Evolutionary conservation across 2,329 filamentous ascomycete genomes (phyloP), one percentile per base, ranked within the genome.

Genomic region (Botrytis elliptica): DNA sequence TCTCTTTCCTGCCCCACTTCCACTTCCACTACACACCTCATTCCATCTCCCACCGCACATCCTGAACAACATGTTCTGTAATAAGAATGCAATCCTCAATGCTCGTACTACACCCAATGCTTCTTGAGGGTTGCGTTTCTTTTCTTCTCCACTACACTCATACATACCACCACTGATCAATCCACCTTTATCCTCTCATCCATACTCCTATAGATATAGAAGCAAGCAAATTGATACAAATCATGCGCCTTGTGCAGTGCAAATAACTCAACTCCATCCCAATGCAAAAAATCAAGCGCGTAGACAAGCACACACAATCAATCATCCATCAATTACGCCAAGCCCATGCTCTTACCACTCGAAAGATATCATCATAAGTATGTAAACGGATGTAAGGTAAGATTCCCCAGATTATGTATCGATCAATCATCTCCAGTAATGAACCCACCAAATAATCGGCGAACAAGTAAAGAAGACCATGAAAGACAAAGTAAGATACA

Each of bases 301-400:
- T 6, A 16, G 38, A n/a, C 25, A 42, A 18, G 38, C 38, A 63
- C 60, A 25, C 22, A n/a, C 36, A 68, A 40, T 65, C n/a, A 52
- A 55, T 29, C 65, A 68, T 55, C 65, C 65, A 29, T 55, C 46
- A 42, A 55, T 68, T 68, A 68, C 65, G 65, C 65, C 65, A 68
- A 42, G 33, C 20, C 65, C 65, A 68, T 68, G 46, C 46, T 68
- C 65, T 55, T 55, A 55, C 49, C 65, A 68, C 33, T 68, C 16
- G 5, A 22, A 55, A n/a, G n/a, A 49, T 38, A 33, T 38, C 49
- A 68, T 40, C 65, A 68, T 29, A 64, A 64, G 18, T 68, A 55
- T 55, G 46, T 38, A 67, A 40, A 40, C 25, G 46, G 38, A 68
- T 40, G 36, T 40, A 52, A 40, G 18, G 49, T 38, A 29, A 68